These are phyloP conservation scores for Pyricularia grisea DNA, from an alignment of 2,329 filamentous ascomycete genomes.

Conservation along the genomic window DNA sequence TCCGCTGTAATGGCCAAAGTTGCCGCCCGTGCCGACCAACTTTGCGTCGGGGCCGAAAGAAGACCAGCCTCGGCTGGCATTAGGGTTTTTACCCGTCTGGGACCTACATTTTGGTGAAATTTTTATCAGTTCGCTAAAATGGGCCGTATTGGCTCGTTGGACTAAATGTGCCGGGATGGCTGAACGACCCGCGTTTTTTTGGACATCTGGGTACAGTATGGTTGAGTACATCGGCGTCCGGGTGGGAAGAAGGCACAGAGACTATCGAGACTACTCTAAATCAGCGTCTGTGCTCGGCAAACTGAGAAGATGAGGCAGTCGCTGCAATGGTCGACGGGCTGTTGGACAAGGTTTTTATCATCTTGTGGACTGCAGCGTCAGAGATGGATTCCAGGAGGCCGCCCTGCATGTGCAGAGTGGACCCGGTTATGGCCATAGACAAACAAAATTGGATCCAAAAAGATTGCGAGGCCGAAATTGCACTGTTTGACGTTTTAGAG, in stretches of 20 bases:
- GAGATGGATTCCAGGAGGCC: neutral
- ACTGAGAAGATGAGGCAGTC: conserved; percentile 16
- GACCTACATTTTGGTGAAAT: no score
- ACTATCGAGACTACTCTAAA: conserved; percentile 5
- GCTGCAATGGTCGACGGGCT: conserved; percentile 28
- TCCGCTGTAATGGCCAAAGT: no score
- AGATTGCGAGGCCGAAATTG: neutral
- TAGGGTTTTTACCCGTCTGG: no score
- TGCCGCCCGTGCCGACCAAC: no score
- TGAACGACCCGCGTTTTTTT: conserved; percentile 5
- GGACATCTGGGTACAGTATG: conserved; percentile 4
- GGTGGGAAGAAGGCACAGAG: neutral
- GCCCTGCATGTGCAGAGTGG: conserved; percentile 20
- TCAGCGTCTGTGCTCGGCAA: conserved; percentile 1
- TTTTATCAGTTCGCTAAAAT: no score
- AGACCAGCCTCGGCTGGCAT: no score
- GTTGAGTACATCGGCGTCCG: conserved; percentile 1
- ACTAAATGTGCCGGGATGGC: conserved; percentile 8
- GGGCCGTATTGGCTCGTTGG: neutral
- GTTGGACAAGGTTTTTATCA: neutral
- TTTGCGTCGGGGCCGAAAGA: no score
- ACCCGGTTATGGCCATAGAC: conserved; percentile 34
- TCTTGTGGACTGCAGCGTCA: conserved; percentile 5
- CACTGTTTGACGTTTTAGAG: neutral
- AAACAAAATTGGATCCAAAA: conserved; percentile 19